These are phyloP conservation scores for Debaryomyces castellii DNA, from an alignment of 805 yeast species.

Conservation along the genomic window DNA sequence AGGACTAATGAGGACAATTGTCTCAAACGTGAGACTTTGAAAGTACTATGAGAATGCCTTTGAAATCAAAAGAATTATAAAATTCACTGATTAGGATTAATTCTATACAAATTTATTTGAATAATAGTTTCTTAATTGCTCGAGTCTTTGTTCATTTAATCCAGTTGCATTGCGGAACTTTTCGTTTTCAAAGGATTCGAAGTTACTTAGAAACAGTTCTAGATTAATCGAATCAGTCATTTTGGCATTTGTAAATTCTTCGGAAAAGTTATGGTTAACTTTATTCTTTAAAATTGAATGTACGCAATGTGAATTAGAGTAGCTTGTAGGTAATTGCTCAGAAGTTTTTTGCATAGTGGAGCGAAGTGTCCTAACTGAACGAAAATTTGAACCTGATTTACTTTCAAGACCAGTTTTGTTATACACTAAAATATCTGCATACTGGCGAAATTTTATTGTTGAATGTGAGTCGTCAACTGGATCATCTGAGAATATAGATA, in stretches of 20 bases:
- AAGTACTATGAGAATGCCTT: too few relatives aligned
- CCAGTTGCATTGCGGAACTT: constrained; percentile 12
- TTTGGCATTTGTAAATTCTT: constrained; percentile 16
- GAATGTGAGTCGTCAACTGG: constrained; percentile 1
- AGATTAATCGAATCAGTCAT: constrained; percentile 14
- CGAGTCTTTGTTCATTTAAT: constrained; percentile 8
- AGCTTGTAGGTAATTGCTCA: not conserved
- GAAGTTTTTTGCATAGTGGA: too few relatives aligned
- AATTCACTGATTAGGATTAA: too few relatives aligned
- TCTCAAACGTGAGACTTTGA: too few relatives aligned
- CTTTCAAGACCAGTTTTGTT: constrained; percentile 3
- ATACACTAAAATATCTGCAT: constrained; percentile 15
- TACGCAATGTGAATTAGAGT: not conserved
- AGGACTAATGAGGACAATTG: too few relatives aligned
- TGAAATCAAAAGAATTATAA: too few relatives aligned
- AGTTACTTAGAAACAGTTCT: constrained; percentile 17
- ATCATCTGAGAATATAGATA: constrained; percentile 3
- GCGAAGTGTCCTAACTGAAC: not conserved
- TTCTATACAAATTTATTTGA: constrained; percentile 1
- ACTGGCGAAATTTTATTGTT: constrained; percentile 13
- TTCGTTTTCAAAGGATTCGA: constrained; percentile 14
- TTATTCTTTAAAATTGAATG: constrained; percentile 27
- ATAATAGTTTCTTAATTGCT: constrained; percentile 19
- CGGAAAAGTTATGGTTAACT: constrained; percentile 20
- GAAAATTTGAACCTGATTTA: not conserved